phyloP scores from a whole-genome alignment of 495 filamentous ascomycete genomes.

The Pyrenula massariospora region DNA sequence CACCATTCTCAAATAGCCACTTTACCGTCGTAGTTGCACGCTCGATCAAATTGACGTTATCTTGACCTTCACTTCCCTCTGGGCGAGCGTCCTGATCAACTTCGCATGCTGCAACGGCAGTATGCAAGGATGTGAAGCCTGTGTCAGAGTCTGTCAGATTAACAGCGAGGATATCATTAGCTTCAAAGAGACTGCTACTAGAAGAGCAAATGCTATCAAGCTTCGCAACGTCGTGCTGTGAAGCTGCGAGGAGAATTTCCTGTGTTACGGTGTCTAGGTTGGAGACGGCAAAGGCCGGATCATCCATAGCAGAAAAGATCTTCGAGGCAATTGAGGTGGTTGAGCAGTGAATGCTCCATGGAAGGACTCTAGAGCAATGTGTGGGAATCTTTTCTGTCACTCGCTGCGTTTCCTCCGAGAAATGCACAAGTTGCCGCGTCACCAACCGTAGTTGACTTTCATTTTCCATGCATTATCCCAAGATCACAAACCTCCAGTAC shows the following conservation, averaged over 20 bases:
- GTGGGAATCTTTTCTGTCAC: too few species aligned
- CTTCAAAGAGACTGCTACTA: slow-evolving; percentile 28
- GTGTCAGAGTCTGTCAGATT: slow-evolving; percentile 77
- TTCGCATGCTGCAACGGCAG: slow-evolving; percentile 78
- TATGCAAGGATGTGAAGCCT: slow-evolving; percentile 77
- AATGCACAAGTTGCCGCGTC: too few species aligned
- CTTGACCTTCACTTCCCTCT: slow-evolving; percentile 1
- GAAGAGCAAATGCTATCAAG: slow-evolving; percentile 63
- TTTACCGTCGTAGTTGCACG: slow-evolving; percentile 52
- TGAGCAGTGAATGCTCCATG: too few species aligned
- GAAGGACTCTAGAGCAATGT: too few species aligned
- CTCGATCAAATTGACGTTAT: slow-evolving; percentile 13
- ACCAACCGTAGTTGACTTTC: too few species aligned
- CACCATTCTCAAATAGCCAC: slow-evolving; percentile 73
- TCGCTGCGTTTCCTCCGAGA: too few species aligned
- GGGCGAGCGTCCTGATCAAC: slow-evolving; percentile 20
- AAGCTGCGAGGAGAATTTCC: slow-evolving; percentile 66
- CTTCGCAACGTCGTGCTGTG: slow-evolving; percentile 64
- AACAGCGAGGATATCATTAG: slow-evolving; percentile 25
- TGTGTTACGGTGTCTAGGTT: slow-evolving; percentile 32
- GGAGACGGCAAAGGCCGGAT: neutral
- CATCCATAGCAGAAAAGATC: too few species aligned
- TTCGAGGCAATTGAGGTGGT: too few species aligned
- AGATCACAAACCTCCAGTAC: too few species aligned
- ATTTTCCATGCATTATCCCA: too few species aligned